Conservation (phyloP, 2,329 filamentous ascomycete species). For the Diaporthe caulivora region DNA sequence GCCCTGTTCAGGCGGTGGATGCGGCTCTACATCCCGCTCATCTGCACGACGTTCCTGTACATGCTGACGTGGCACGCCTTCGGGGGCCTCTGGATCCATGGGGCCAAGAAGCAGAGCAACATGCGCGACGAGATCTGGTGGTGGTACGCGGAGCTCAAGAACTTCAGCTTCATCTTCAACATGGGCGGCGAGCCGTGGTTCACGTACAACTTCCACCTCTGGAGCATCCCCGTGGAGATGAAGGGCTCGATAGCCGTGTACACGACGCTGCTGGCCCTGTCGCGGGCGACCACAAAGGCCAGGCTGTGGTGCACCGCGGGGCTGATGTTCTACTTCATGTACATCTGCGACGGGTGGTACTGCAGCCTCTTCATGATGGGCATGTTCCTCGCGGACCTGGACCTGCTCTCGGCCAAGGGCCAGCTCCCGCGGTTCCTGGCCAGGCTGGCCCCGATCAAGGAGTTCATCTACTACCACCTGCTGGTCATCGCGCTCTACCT, state of each 20-base stretch:
- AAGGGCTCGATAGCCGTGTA: slow-evolving; percentile 75
- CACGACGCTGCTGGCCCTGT: slow-evolving; percentile 67
- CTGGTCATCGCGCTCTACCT: slow-evolving; percentile 67
- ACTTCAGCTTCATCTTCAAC: slow-evolving; percentile 76
- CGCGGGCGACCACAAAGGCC: slow-evolving; percentile 64
- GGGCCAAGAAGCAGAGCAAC: slow-evolving; percentile 53
- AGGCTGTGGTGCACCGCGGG: slow-evolving; percentile 66
- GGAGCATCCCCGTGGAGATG: slow-evolving; percentile 75
- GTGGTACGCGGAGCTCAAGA: slow-evolving; percentile 70
- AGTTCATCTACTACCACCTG: slow-evolving; percentile 63
- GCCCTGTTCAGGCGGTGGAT: slow-evolving; percentile 63
- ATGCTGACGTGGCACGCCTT: slow-evolving; percentile 66
- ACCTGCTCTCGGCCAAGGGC: slow-evolving; percentile 62
- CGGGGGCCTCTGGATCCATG: slow-evolving; percentile 57
- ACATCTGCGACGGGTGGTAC: slow-evolving; percentile 74
- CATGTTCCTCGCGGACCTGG: slow-evolving; percentile 73
- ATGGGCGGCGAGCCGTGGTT: slow-evolving; percentile 69
- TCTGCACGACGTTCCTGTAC: slow-evolving; percentile 66
- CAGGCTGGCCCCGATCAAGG: slow-evolving; percentile 61
- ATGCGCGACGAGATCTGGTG: slow-evolving; percentile 63
- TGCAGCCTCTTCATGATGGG: slow-evolving; percentile 71
- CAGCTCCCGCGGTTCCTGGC: slow-evolving; percentile 64
- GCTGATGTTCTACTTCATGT: slow-evolving; percentile 75
- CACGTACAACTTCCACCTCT: slow-evolving; percentile 69
- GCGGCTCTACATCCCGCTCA: slow-evolving; percentile 64